Percentiles rank a stretch among this genome's conserved stretches.
These are phyloP conservation scores for Prunus yedoensis DNA, from an alignment of 331 rosid genomes.

Conservation along the genomic window DNA sequence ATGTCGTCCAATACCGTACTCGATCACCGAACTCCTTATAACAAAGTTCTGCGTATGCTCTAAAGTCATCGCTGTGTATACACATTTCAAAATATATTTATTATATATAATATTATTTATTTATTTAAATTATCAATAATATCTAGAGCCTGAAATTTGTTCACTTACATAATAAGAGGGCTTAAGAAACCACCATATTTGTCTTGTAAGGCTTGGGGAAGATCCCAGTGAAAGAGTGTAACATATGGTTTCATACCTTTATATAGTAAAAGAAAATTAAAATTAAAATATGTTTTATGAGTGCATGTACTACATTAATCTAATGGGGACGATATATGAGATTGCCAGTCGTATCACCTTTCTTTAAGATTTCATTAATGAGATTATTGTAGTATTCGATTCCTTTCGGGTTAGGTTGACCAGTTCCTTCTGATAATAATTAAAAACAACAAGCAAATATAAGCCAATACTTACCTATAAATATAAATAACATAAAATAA, in stretches of 20 bases:
- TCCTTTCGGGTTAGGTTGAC: slow-evolving; percentile 39
- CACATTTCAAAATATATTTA: background rate
- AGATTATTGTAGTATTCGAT: slow-evolving; percentile 56
- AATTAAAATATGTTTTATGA: background rate
- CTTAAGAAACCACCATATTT: slow-evolving; percentile 50
- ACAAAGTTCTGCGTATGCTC: slow-evolving; percentile 20
- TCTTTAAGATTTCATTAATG: slow-evolving; percentile 46
- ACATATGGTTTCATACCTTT: slow-evolving; percentile 51
- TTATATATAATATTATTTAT: background rate
- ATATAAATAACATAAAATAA: background rate
- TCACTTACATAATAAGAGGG: slow-evolving; percentile 41
- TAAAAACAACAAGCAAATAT: background rate
- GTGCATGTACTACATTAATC: background rate
- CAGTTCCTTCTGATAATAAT: slow-evolving; percentile 46
- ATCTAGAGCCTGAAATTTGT: background rate
- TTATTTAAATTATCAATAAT: background rate
- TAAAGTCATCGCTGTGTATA: slow-evolving; percentile 40
- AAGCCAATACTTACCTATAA: background rate
- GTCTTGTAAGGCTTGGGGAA: slow-evolving; percentile 57
- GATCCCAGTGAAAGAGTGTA: slow-evolving; percentile 56
- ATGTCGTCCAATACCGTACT: too few relatives aligned
- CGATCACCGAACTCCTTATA: too few relatives aligned
- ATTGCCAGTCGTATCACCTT: slow-evolving; percentile 30
- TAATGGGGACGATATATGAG: background rate
- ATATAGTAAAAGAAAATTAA: slow-evolving; percentile 1